Evolutionary conservation across 805 yeast species (phyloP), one percentile per base, ranked within the genome.

Genomic region (Candida krabiensis): DNA sequence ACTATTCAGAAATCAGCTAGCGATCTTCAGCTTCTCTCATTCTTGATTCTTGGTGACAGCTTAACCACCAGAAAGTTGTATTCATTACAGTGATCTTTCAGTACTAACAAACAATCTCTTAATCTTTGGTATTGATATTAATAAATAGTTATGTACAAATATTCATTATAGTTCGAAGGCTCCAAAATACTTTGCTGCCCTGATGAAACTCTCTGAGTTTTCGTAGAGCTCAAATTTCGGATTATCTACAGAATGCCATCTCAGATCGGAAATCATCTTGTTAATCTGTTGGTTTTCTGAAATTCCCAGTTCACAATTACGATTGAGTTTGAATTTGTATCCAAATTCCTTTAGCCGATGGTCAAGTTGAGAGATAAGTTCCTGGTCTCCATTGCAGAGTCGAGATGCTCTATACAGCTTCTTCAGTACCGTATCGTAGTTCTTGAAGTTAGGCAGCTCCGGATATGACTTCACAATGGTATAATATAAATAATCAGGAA

Each of bases 171-270:
- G 22, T 32, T 15, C 9, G 21, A 29, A 30, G 27, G 30, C 31
- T n/a, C 31, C 38, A 12, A 37, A 31, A 28, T 36, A 33, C 18
- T 28, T n/a, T 3, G 44, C 40, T 14, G 41, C 43, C 29, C 33
- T n/a, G 14, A 35, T 26, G 26, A 43, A 43, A 12, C 12, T 14
- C 14, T 36, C 33, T 4, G 38, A 27, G 32, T 43, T 37, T 14
- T 22, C 26, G 19, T 18, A 9, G 14, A 38, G 15, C 36, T 37
- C 37, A n/a, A 28, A 36, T 15, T 13, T 25, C 19, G 40, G 40
- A 9, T 7, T 15, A 9, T 9, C 19, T 12, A 13, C 4, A 26
- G 28, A 28, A 4, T n/a, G 5, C 42, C 42, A 38, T 11, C 31
- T 15, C 19, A 38, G 37, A 16, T 19, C 12, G 17, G 22, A 8